A percentile compares a stretch with the other conserved stretches of the same genome.
Evolutionary conservation across 768 basidiomycete species (phyloP).

Genomic region (Phaffia tasmanica): DNA sequence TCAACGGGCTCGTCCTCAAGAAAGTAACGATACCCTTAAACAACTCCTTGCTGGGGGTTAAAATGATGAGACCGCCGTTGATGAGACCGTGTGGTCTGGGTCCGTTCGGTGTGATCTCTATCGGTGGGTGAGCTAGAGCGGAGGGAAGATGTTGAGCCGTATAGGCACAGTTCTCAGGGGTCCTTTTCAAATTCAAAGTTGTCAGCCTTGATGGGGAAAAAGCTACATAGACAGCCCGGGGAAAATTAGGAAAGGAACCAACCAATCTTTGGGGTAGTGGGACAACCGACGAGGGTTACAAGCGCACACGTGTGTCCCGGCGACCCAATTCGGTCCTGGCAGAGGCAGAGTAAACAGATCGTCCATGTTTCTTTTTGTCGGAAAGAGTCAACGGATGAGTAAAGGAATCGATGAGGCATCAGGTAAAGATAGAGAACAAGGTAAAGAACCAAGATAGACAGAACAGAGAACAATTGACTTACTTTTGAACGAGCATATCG

Average conservation of each 20-base stretch:
- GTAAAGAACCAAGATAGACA: slow-evolving; percentile 1
- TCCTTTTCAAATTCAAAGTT: slow-evolving; percentile 45
- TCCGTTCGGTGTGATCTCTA: slow-evolving; percentile 40
- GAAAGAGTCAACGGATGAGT: background rate
- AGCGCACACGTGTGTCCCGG: slow-evolving; percentile 78
- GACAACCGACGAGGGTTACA: slow-evolving; percentile 78
- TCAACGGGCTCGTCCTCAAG: slow-evolving; percentile 46
- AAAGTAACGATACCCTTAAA: slow-evolving; percentile 49
- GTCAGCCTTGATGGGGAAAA: background rate
- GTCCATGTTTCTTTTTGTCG: slow-evolving; percentile 56
- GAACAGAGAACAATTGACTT: background rate
- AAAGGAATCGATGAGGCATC: too few species aligned
- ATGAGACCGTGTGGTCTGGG: slow-evolving; percentile 71
- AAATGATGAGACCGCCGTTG: slow-evolving; percentile 80
- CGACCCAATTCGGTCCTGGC: slow-evolving; percentile 48
- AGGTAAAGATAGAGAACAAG: background rate
- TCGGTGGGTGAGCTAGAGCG: slow-evolving; percentile 43
- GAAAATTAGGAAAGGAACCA: slow-evolving; percentile 26
- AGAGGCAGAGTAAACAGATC: slow-evolving; percentile 47
- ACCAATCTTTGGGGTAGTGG: slow-evolving; percentile 88
- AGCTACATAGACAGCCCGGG: background rate
- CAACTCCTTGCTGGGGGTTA: slow-evolving; percentile 57
- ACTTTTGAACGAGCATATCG: slow-evolving; percentile 66
- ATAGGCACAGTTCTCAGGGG: slow-evolving; percentile 82
- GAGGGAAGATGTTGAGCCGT: slow-evolving; percentile 43